Percentiles rank a stretch among this genome's conserved stretches.
Evolutionary conservation across 2,329 filamentous ascomycete genomes (phyloP).

Genomic region (Talaromyces sp.): DNA sequence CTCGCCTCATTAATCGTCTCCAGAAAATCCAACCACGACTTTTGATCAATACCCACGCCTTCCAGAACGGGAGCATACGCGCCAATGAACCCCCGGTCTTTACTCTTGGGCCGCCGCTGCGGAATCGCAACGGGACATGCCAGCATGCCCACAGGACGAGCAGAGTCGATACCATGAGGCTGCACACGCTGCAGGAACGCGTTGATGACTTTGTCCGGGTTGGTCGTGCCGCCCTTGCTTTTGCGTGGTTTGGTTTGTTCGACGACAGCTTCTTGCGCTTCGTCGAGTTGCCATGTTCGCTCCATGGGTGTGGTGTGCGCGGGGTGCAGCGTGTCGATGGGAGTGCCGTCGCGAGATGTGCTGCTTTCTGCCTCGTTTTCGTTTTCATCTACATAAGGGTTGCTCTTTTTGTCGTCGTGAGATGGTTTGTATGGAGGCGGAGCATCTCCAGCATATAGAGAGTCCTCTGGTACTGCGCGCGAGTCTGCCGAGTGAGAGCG

Average conservation of each 20-base stretch:
- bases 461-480: too few species aligned
- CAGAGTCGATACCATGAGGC: not conserved
- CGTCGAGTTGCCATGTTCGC: slow-evolving; percentile 11
- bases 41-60: slow-evolving; percentile 30
- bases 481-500: not conserved
- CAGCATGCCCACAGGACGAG: too few species aligned
- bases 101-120: slow-evolving; percentile 31
- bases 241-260: slow-evolving; percentile 3
- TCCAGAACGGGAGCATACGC: slow-evolving; percentile 35
- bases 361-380: not conserved
- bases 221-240: slow-evolving; percentile 6
- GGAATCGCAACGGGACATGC: slow-evolving; percentile 37
- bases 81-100: slow-evolving; percentile 34
- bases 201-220: slow-evolving; percentile 12
- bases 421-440: not conserved
- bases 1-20: slow-evolving; percentile 20
- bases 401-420: too few species aligned
- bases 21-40: slow-evolving; percentile 34
- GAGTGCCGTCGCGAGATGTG: not conserved
- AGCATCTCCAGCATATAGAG: not conserved
- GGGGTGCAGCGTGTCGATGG: too few species aligned
- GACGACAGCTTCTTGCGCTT: slow-evolving; percentile 11
- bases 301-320: not conserved
- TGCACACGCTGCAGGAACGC: slow-evolving; percentile 11
- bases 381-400: not conserved